A percentile compares a stretch with the other conserved stretches of the same genome.
phyloP scores from a whole-genome alignment of 352 stramenopile genomes.

The Phytophthora idaei region DNA sequence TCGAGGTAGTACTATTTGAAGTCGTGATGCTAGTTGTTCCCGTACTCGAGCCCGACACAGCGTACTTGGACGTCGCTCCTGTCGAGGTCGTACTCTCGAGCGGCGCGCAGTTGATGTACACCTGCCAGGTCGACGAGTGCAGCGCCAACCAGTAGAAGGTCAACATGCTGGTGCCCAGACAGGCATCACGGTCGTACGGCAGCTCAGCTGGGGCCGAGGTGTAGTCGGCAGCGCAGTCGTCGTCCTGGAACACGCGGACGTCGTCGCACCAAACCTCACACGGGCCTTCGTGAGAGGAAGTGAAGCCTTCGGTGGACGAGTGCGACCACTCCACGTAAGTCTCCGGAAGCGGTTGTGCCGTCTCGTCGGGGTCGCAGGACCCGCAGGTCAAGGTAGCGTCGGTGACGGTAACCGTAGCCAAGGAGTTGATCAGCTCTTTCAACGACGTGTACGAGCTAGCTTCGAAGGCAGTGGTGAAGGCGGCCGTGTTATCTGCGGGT shows the following conservation, averaged over 20 bases:
- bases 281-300: constrained; percentile 41
- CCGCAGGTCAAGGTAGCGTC: constrained; percentile 32
- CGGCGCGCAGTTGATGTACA: constrained; percentile 47
- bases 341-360: constrained; percentile 20
- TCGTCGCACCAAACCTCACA: constrained; percentile 56
- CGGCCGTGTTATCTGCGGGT: constrained; percentile 27
- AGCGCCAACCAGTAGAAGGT: constrained; percentile 51
- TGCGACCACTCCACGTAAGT: constrained; percentile 31
- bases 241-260: constrained; percentile 14
- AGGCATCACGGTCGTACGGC: constrained; percentile 39
- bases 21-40: constrained; percentile 3
- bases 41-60: constrained; percentile 15
- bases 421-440: constrained; percentile 24
- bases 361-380: constrained; percentile 14
- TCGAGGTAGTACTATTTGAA: constrained; percentile 17
- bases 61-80: constrained; percentile 30
- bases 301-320: constrained; percentile 35
- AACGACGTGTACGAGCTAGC: constrained; percentile 32
- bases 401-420: constrained; percentile 24
- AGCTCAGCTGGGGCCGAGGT: constrained; percentile 34
- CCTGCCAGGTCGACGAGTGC: constrained; percentile 45
- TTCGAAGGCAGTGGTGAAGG: constrained; percentile 29
- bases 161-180: constrained; percentile 29
- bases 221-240: constrained; percentile 31
- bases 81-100: constrained; percentile 29